These are phyloP conservation scores for Backusella australiensis DNA, from an alignment of 192 early-diverging fungal genomes.

Conservation along the genomic window DNA sequence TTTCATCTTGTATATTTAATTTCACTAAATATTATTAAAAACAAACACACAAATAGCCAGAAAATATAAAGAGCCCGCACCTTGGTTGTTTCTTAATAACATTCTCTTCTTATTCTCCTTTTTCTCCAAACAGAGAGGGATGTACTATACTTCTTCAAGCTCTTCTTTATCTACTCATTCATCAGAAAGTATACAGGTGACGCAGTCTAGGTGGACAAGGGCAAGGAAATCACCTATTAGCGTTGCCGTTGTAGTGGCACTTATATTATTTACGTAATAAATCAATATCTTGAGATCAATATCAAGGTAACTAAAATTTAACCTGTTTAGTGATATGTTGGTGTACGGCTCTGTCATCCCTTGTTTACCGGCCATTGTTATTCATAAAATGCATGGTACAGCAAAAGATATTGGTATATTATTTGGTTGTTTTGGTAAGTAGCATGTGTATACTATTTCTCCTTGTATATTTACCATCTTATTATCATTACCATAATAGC, in stretches of 20 bases:
- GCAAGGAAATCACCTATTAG: background rate
- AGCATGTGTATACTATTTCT: background rate
- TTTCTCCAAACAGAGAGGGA: background rate
- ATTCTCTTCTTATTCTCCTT: background rate
- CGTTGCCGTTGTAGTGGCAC: background rate
- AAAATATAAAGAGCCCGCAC: background rate
- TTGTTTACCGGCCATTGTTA: background rate
- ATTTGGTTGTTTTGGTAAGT: slow-evolving; percentile 1
- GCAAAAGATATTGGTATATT: slow-evolving; percentile 1
- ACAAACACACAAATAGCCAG: background rate
- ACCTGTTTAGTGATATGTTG: background rate
- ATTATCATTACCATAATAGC: background rate
- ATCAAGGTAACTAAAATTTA: background rate
- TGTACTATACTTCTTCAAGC: background rate
- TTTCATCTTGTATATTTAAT: background rate
- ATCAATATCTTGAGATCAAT: background rate
- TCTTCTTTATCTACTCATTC: background rate
- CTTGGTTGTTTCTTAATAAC: background rate
- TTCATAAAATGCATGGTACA: background rate
- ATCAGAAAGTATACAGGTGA: background rate
- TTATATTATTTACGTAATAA: background rate
- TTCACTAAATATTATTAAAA: background rate
- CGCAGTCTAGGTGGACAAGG: background rate
- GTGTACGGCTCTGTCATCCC: background rate
- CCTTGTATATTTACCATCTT: background rate